Percentiles rank a stretch among this genome's conserved stretches.
These are phyloP conservation scores for Globisporangium canariense DNA, from an alignment of 352 stramenopile genomes.

Conservation along the genomic window DNA sequence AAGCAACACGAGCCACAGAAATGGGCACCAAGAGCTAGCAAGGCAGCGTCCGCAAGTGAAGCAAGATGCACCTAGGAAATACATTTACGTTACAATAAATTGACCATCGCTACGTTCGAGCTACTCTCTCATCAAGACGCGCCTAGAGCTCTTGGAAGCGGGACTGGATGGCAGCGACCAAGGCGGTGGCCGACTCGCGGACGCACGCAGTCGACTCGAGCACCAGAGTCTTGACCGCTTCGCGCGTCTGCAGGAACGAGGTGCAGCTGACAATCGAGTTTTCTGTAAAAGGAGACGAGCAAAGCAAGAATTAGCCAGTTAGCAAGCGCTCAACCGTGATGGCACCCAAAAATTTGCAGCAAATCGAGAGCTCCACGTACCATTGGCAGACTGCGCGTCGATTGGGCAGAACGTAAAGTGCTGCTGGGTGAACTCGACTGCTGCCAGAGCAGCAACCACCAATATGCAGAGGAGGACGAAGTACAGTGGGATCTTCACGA, in stretches of 20 bases:
- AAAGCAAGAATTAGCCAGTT: not conserved
- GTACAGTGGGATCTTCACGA: conserved; percentile 24
- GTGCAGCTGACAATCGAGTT: conserved; percentile 32
- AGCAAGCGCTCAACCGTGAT: not conserved
- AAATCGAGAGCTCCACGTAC: conserved; percentile 24
- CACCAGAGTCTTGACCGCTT: conserved; percentile 29
- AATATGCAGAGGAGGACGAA: conserved; percentile 37
- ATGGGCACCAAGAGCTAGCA: not conserved
- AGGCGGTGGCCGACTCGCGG: conserved; percentile 19
- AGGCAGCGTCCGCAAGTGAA: too few relatives aligned
- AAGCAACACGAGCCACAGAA: not conserved
- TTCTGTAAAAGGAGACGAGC: not conserved
- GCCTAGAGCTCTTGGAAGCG: conserved; percentile 18
- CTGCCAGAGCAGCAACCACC: conserved; percentile 44
- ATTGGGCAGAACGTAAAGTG: conserved; percentile 45
- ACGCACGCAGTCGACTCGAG: conserved; percentile 25
- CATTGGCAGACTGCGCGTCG: conserved; percentile 27
- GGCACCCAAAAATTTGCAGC: not conserved
- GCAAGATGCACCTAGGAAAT: conserved; percentile 8
- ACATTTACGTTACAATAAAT: conserved; percentile 21
- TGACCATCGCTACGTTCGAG: conserved; percentile 11
- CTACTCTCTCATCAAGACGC: not conserved
- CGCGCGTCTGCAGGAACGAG: conserved; percentile 38
- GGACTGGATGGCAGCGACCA: conserved; percentile 8
- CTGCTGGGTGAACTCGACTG: conserved; percentile 44